A percentile compares a stretch with the other conserved stretches of the same genome.
phyloP scores from a whole-genome alignment of 1,139 yeast genomes.

The Scheffersomyces illinoinensis region DNA sequence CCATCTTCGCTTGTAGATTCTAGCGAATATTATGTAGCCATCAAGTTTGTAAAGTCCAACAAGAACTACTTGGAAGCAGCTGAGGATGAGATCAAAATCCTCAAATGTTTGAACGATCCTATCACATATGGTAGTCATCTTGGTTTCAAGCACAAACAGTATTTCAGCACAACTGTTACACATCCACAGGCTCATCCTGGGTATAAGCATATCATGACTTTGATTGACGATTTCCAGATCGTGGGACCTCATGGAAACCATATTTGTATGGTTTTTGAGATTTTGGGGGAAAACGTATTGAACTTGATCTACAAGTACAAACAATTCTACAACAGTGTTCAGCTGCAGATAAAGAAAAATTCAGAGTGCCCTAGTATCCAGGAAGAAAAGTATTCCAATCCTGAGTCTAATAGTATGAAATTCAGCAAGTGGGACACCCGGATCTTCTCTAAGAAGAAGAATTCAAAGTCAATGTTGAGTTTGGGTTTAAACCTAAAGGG shows the following conservation, averaged over 20 bases:
- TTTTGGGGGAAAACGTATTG: slow-evolving; percentile 77
- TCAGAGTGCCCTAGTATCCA: neutral
- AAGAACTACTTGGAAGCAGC: slow-evolving; percentile 83
- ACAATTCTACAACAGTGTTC: slow-evolving; percentile 27
- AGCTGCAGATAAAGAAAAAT: slow-evolving; percentile 8
- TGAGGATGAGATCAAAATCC: slow-evolving; percentile 73
- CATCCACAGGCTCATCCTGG: slow-evolving; percentile 60
- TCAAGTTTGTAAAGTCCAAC: slow-evolving; percentile 81
- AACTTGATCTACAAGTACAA: slow-evolving; percentile 68
- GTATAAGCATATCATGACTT: slow-evolving; percentile 60
- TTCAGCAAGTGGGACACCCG: slow-evolving; percentile 25
- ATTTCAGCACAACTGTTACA: slow-evolving; percentile 21
- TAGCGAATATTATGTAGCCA: slow-evolving; percentile 64
- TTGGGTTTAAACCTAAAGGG: slow-evolving; percentile 21
- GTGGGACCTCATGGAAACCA: slow-evolving; percentile 76
- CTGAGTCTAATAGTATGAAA: slow-evolving; percentile 9
- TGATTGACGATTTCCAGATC: slow-evolving; percentile 68
- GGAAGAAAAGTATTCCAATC: slow-evolving; percentile 4
- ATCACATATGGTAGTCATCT: slow-evolving; percentile 8
- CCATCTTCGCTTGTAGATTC: slow-evolving; percentile 33
- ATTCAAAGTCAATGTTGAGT: slow-evolving; percentile 26
- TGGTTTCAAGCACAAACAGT: slow-evolving; percentile 8
- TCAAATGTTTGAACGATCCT: slow-evolving; percentile 46
- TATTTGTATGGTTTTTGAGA: slow-evolving; percentile 87
- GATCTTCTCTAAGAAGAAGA: slow-evolving; percentile 16